Evolutionary conservation across 345 rosid genomes (phyloP).

Genomic region (Diplotaxis tenuifolia): DNA sequence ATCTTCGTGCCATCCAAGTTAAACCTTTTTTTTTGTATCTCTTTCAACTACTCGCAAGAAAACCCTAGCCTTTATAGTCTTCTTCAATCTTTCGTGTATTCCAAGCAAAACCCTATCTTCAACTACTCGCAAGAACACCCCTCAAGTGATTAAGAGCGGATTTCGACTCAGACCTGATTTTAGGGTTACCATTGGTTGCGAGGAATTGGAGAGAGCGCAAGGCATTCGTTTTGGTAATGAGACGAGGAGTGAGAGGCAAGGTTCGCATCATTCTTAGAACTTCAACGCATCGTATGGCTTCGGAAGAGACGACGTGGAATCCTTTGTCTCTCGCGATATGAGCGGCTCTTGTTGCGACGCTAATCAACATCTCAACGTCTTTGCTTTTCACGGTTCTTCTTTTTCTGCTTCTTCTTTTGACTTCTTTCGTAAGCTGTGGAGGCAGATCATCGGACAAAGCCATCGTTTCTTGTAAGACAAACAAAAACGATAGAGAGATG

Average conservation of each 20-base stretch:
- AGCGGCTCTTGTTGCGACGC: background rate
- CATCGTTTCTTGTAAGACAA: background rate
- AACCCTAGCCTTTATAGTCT: background rate
- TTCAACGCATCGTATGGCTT: conserved; percentile 10
- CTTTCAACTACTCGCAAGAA: background rate
- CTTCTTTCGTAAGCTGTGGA: background rate
- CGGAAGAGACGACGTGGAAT: conserved; percentile 22
- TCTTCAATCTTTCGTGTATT: background rate
- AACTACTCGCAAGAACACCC: background rate
- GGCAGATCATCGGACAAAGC: conserved; percentile 4
- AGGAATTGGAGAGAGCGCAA: background rate
- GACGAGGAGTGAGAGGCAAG: conserved; percentile 7
- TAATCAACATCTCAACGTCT: background rate
- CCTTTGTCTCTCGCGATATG: conserved; percentile 29
- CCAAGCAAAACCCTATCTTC: conserved; percentile 4
- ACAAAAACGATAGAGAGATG: background rate
- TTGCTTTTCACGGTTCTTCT: background rate
- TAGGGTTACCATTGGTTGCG: conserved; percentile 27
- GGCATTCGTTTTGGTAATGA: background rate
- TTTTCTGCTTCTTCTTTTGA: conserved; percentile 4
- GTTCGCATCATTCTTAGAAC: conserved; percentile 11
- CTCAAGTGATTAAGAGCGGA: conserved; percentile 13
- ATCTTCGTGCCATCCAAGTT: background rate
- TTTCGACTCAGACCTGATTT: conserved; percentile 18
- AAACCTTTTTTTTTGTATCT: background rate